Conservation (phyloP, 257 asterid genomes). For the Nicotiana sylvestris region DNA sequence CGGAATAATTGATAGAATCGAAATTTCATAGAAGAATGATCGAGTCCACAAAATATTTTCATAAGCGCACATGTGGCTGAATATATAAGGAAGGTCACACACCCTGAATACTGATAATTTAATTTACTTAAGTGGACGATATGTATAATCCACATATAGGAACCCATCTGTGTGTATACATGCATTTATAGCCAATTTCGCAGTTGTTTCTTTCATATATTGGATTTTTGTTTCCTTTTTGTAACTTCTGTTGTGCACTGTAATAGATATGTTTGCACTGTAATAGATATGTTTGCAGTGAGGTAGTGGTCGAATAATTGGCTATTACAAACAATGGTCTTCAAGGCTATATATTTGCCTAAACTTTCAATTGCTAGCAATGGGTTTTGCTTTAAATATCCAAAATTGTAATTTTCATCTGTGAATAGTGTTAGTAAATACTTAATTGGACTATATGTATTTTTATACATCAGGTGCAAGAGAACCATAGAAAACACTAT, state of each 20-base stretch:
- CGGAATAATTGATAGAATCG: neutral
- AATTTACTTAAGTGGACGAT: neutral
- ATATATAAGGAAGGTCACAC: neutral
- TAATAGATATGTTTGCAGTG: neutral
- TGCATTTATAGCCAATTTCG: neutral
- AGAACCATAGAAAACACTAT: neutral
- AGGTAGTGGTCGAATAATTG: neutral
- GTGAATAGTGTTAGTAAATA: neutral
- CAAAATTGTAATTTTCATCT: neutral
- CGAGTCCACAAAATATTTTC: neutral
- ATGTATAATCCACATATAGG: neutral
- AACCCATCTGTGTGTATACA: neutral
- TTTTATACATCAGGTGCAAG: neutral
- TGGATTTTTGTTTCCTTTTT: neutral
- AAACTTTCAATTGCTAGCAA: neutral
- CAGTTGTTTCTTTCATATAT: neutral
- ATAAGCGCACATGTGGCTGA: neutral
- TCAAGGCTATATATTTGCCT: neutral
- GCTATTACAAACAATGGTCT: neutral
- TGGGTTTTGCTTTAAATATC: neutral
- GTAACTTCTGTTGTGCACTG: neutral
- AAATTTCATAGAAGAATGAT: neutral
- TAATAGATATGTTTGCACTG: neutral
- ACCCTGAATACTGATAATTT: neutral
- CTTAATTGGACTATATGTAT: neutral